phyloP scores from a whole-genome alignment of 108 stramenopile species.

The Craspedostauros australis region DNA sequence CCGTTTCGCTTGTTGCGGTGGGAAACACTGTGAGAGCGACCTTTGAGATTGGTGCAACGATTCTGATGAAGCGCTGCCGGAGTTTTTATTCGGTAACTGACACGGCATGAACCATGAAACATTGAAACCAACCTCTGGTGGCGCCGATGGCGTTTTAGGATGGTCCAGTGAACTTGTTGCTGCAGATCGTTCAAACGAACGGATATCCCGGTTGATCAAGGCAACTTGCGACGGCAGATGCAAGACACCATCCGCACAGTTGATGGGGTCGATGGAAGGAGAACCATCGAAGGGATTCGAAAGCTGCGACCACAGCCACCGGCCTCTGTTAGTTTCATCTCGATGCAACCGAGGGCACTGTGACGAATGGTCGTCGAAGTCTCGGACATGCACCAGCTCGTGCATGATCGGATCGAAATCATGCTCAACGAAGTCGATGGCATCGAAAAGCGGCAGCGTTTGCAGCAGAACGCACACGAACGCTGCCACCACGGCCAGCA shows the following conservation, averaged over 20 bases:
- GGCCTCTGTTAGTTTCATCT: no score
- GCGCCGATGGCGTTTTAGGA: constrained; percentile 6
- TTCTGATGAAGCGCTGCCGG: no score
- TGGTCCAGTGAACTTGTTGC: constrained; percentile 6
- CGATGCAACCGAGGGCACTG: constrained; percentile 17
- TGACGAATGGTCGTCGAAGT: constrained; percentile 10
- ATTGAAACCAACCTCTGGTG: no score
- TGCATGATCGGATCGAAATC: constrained; percentile 19
- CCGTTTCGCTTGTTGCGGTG: neutral
- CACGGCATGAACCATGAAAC: constrained; percentile 32
- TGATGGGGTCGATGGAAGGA: neutral
- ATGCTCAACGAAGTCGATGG: constrained; percentile 7
- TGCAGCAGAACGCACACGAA: constrained; percentile 36
- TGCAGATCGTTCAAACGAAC: no score
- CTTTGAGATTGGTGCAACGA: no score
- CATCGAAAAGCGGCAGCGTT: constrained; percentile 17
- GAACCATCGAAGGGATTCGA: neutral
- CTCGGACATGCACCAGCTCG: constrained; percentile 17
- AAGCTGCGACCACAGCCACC: constrained; percentile 4
- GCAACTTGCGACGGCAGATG: constrained; percentile 35
- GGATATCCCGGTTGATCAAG: constrained; percentile 4
- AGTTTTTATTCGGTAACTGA: neutral
- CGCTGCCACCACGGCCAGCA: constrained; percentile 26
- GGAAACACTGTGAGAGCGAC: no score
- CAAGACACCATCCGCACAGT: constrained; percentile 41